phyloP scores from a whole-genome alignment of 1,284 basidiomycete genomes.

The Rhodotorula mucilaginosa region DNA sequence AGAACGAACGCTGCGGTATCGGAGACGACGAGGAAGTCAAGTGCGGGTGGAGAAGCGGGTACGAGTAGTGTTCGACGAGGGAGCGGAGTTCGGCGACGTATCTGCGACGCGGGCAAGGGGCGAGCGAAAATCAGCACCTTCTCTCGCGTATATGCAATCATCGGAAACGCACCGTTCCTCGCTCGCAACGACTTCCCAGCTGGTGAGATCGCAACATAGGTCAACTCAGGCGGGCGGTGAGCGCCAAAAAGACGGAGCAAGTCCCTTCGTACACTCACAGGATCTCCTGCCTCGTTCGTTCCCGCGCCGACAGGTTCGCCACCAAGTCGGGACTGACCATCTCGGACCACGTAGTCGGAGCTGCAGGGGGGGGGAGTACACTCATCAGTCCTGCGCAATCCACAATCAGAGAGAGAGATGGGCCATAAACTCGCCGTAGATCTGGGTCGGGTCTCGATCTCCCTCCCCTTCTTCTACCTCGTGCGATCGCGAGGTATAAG shows the following conservation, averaged over 20 bases:
- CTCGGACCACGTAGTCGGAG: constrained; percentile 86
- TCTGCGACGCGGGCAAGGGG: constrained; percentile 54
- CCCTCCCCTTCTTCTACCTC: not conserved
- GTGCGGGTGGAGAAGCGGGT: constrained; percentile 79
- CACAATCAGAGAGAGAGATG: no score
- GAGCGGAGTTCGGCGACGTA: constrained; percentile 85
- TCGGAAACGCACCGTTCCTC: constrained; percentile 73
- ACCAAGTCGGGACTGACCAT: constrained; percentile 93
- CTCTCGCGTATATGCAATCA: not conserved
- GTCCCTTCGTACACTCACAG: constrained; percentile 55
- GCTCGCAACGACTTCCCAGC: constrained; percentile 88
- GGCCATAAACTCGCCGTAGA: constrained; percentile 23
- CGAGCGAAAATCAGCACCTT: not conserved
- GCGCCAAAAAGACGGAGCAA: no score
- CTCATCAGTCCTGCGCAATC: not conserved
- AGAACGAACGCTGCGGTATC: constrained; percentile 25
- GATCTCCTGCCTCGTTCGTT: constrained; percentile 93
- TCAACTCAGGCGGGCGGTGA: not conserved
- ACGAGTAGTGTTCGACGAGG: constrained; percentile 90
- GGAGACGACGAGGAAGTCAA: constrained; percentile 48
- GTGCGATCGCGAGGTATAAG: constrained; percentile 3
- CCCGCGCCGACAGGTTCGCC: constrained; percentile 83
- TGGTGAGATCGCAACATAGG: not conserved
- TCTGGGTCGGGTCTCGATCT: constrained; percentile 27
- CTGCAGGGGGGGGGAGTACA: not conserved